Conservation (phyloP, 148 eudicot genomes). For the Salicornia ramosissima region DNA sequence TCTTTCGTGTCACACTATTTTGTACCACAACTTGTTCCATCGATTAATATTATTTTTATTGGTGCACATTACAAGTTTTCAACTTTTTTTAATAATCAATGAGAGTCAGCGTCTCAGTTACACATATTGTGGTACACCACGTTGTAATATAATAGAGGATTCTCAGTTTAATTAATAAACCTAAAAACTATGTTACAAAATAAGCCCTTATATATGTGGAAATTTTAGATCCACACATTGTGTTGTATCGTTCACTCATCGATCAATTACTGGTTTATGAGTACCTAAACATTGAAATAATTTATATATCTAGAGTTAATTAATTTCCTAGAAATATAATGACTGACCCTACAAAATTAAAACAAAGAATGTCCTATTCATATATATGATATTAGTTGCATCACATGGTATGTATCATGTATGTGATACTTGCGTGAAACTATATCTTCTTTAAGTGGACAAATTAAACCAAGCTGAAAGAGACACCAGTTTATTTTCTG, state of each 20-base stretch:
- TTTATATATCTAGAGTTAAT: conserved; percentile 1
- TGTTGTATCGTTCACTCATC: background rate
- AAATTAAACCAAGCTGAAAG: conserved; percentile 32
- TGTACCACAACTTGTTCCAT: too few relatives aligned
- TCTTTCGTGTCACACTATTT: too few relatives aligned
- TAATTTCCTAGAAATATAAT: conserved; percentile 8
- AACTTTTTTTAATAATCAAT: too few relatives aligned
- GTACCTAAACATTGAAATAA: background rate
- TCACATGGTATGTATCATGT: conserved; percentile 31
- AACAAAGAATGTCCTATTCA: conserved; percentile 19
- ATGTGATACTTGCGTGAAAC: conserved; percentile 37
- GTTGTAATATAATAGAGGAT: too few relatives aligned
- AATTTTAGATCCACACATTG: too few relatives aligned
- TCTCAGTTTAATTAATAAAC: too few relatives aligned
- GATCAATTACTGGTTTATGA: background rate
- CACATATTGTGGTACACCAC: too few relatives aligned
- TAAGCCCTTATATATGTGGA: too few relatives aligned
- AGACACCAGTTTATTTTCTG: conserved; percentile 23
- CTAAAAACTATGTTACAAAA: too few relatives aligned
- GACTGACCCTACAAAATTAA: conserved; percentile 17
- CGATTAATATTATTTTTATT: too few relatives aligned
- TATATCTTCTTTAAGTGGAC: conserved; percentile 24
- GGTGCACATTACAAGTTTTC: too few relatives aligned
- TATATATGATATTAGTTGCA: conserved; percentile 21
- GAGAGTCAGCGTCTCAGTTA: too few relatives aligned